Conservation (phyloP, 2,329 filamentous ascomycete genomes). For the Plenodomus biglobosus region DNA sequence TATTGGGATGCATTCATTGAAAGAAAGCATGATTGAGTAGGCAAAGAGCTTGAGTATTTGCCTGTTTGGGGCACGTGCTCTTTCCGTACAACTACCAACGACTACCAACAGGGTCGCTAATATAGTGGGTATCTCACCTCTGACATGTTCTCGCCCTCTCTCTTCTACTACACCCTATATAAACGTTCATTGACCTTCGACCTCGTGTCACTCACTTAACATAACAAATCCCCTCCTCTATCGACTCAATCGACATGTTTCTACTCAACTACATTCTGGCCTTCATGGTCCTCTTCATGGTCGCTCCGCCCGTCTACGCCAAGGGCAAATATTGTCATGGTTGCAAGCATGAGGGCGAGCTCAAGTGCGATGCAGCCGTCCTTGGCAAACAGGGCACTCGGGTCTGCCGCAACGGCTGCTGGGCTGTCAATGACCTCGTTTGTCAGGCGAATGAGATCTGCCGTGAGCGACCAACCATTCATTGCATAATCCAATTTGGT, state of each 20-base stretch:
- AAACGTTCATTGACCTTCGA: too few species aligned
- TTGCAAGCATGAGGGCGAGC: slow-evolving; percentile 5
- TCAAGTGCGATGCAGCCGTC: background rate
- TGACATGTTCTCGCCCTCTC: too few species aligned
- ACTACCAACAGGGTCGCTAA: too few species aligned
- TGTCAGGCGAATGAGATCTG: background rate
- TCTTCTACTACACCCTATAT: too few species aligned
- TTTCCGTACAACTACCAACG: too few species aligned
- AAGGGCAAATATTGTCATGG: slow-evolving; percentile 12
- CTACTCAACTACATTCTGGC: background rate
- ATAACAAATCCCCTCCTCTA: background rate
- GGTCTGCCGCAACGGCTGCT: background rate
- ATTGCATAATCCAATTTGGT: background rate
- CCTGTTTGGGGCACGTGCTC: too few species aligned
- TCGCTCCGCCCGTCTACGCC: slow-evolving; percentile 8
- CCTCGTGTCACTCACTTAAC: too few species aligned
- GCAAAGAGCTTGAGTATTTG: too few species aligned
- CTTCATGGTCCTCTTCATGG: slow-evolving; percentile 1
- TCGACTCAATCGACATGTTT: background rate
- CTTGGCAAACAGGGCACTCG: background rate
- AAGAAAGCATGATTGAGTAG: too few species aligned
- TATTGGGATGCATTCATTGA: too few species aligned
- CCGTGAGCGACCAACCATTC: background rate
- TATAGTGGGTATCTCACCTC: too few species aligned
- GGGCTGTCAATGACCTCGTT: background rate